Percentiles rank a stretch among this genome's conserved stretches.
Conservation (phyloP, 371 early-diverging fungal genomes). For the Mucor circinelloides region DNA sequence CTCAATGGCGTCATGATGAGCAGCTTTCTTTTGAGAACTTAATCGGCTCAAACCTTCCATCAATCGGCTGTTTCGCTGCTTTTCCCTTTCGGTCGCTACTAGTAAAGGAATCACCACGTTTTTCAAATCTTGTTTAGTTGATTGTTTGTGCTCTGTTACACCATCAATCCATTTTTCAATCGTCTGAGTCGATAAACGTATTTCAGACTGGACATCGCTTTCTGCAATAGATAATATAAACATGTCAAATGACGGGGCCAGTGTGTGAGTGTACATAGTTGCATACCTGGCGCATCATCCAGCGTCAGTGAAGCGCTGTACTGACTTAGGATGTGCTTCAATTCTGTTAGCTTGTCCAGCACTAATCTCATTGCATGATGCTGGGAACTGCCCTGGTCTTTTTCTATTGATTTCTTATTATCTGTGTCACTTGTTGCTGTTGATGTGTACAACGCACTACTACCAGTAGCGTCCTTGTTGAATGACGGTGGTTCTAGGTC, state of each 20-base stretch:
- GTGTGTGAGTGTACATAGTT: background rate
- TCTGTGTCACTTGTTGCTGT: conserved; percentile 1
- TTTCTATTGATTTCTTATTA: background rate
- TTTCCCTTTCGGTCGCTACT: background rate
- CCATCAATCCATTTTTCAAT: conserved; percentile 20
- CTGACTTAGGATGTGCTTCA: background rate
- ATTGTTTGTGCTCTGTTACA: conserved; percentile 13
- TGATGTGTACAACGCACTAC: background rate
- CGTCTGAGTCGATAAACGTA: conserved; percentile 7
- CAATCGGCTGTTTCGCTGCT: background rate
- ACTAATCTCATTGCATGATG: background rate
- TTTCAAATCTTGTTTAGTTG: conserved; percentile 12
- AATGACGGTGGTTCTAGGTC: background rate
- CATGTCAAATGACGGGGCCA: background rate
- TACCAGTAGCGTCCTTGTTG: background rate
- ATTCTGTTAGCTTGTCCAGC: conserved; percentile 1
- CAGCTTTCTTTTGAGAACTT: background rate
- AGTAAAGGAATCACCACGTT: conserved; percentile 14
- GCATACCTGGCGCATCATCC: background rate
- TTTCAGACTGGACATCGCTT: background rate
- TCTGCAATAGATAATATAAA: background rate
- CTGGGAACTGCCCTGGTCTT: background rate
- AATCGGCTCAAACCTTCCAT: conserved; percentile 2
- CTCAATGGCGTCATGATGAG: background rate
- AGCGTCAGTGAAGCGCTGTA: background rate